Evolutionary conservation across 78 protist genomes (phyloP).

Genomic region (Dictyostelium citrinum): DNA sequence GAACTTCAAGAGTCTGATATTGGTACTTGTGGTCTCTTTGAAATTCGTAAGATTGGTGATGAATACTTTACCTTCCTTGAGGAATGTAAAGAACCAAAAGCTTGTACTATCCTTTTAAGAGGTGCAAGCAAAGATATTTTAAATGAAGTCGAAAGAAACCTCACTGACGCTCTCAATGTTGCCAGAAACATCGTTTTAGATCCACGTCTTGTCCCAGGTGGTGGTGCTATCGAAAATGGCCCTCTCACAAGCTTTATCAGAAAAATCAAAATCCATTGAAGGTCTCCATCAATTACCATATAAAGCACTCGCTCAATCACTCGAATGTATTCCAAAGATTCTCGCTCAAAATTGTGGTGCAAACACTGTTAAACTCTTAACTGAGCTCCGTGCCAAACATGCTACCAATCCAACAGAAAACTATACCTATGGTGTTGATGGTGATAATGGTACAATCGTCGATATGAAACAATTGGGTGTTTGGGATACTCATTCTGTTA

Average conservation of each 20-base stretch:
- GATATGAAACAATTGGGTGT: constrained; percentile 93
- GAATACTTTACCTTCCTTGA: constrained; percentile 98
- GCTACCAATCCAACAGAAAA: constrained; percentile 82
- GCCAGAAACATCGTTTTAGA: constrained; percentile 96
- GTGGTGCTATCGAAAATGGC: constrained; percentile 99
- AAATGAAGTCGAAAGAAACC: constrained; percentile 96
- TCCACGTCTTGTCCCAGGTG: constrained; percentile 99
- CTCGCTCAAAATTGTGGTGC: constrained; percentile 99
- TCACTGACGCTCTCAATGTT: constrained; percentile 98
- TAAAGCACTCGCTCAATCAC: constrained; percentile 93
- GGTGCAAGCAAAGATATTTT: constrained; percentile 99
- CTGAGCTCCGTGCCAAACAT: constrained; percentile 98
- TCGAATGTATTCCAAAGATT: constrained; percentile 98
- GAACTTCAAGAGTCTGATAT: constrained; percentile 96
- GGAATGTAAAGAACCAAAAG: constrained; percentile 98
- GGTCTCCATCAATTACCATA: constrained; percentile 96
- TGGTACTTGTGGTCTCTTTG: constrained; percentile 97
- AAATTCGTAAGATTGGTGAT: constrained; percentile 97
- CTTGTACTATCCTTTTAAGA: constrained; percentile 98
- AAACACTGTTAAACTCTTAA: constrained; percentile 93
- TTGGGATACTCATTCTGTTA: constrained; percentile 97
- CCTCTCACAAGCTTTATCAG: constrained; percentile 84
- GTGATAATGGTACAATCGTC: constrained; percentile 89
- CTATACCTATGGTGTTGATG: constrained; percentile 96
- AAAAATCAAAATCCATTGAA: constrained; percentile 88